Conservation (phyloP, 768 basidiomycete genomes). For the Rhizopogon vesiculosus region DNA sequence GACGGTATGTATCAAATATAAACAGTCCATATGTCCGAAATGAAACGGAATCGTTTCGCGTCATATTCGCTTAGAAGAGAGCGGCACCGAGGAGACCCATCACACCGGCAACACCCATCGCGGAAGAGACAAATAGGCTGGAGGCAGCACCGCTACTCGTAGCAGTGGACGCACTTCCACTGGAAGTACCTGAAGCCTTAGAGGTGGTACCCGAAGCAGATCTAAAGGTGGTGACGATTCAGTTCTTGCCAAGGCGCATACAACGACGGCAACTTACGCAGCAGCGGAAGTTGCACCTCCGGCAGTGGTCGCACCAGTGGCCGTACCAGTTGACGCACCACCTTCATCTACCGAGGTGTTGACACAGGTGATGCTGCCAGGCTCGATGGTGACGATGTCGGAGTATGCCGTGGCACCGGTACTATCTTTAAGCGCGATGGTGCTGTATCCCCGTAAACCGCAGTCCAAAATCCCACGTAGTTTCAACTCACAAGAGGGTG, state of each 20-base stretch:
- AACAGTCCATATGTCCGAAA: conserved; percentile 8
- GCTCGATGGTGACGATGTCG: conserved; percentile 40
- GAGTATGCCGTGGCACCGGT: conserved; percentile 51
- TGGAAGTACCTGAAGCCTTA: conserved; percentile 15
- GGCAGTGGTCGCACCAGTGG: conserved; percentile 3
- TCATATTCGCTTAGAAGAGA: conserved; percentile 33
- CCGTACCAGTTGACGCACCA: not conserved
- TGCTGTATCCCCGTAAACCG: conserved; percentile 32
- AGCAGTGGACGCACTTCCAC: conserved; percentile 10
- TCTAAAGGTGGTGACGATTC: conserved; percentile 3
- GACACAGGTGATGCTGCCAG: conserved; percentile 28
- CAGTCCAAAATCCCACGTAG: not conserved
- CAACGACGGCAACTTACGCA: not conserved
- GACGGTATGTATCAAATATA: conserved; percentile 14
- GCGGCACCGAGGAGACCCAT: conserved; percentile 49
- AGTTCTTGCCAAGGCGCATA: not conserved
- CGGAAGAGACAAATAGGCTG: conserved; percentile 22
- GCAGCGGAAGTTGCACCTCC: not conserved
- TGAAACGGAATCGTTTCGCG: conserved; percentile 11
- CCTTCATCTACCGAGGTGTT: conserved; percentile 16
- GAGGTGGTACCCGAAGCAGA: conserved; percentile 12
- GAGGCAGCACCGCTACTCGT: conserved; percentile 26
- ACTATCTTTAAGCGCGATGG: conserved; percentile 52
- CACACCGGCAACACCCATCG: conserved; percentile 42
- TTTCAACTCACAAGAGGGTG: conserved; percentile 41